Percentiles rank a stretch among this genome's conserved stretches.
phyloP scores from a whole-genome alignment of 139 green algal species.

The Gonium pectorale region DNA sequence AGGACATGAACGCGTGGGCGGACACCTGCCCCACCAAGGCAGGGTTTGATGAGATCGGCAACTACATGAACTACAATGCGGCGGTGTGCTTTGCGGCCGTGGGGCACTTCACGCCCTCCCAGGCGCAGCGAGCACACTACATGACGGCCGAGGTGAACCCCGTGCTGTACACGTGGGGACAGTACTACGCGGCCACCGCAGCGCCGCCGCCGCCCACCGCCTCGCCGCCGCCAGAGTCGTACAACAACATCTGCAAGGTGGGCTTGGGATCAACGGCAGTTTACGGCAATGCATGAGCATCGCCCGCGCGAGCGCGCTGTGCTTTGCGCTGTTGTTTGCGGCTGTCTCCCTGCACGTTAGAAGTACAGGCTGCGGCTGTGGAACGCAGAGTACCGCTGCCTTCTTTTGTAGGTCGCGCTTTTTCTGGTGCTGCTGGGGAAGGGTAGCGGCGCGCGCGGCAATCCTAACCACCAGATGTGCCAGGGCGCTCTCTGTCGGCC shows the following conservation, averaged over 20 bases:
- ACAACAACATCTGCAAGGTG: constrained; percentile 12
- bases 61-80: constrained; percentile 36
- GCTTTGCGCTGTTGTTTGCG: too few species aligned
- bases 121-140: neutral
- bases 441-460: too few species aligned
- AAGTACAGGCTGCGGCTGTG: too few species aligned
- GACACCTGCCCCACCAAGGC: neutral
- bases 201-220: neutral
- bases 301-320: too few species aligned
- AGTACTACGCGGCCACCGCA: neutral
- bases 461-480: too few species aligned
- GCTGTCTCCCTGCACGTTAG: too few species aligned
- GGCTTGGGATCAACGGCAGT: too few species aligned
- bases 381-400: too few species aligned
- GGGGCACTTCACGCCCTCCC: constrained; percentile 7
- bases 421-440: too few species aligned
- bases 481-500: too few species aligned
- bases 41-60: constrained; percentile 26
- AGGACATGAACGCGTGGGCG: constrained; percentile 11
- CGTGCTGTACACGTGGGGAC: constrained; percentile 6
- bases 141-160: neutral
- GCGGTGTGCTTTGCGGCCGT: constrained; percentile 30
- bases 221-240: neutral
- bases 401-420: too few species aligned
- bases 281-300: too few species aligned